Percentiles rank a stretch among this genome's conserved stretches.
Conservation (phyloP, 2,329 filamentous ascomycete genomes). For the Sporothrix brasiliensis region DNA sequence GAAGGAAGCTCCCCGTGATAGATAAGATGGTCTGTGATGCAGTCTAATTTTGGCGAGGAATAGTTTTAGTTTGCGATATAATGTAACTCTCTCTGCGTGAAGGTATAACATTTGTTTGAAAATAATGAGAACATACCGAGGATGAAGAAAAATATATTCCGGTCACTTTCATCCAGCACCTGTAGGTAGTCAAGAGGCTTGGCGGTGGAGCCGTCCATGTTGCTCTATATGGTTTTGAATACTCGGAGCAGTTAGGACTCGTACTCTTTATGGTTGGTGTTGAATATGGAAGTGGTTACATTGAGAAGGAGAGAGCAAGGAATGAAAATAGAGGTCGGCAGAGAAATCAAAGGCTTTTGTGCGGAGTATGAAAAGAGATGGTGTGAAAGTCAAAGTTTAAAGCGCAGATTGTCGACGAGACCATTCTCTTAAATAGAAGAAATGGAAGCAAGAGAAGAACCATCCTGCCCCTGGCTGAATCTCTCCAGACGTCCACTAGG, state of each 20-base stretch:
- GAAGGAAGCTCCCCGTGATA: not conserved
- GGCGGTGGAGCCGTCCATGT: not conserved
- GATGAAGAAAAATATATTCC: not conserved
- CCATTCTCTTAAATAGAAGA: constrained; percentile 13
- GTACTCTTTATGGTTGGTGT: not conserved
- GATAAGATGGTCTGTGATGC: not conserved
- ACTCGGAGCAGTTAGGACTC: not conserved
- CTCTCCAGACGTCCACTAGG: not conserved
- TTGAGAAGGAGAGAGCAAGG: not conserved
- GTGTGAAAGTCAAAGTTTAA: not conserved
- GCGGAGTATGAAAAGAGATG: not conserved
- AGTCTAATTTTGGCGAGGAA: not conserved
- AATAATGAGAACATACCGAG: not conserved
- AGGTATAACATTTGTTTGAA: too few relatives aligned
- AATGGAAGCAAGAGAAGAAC: not conserved
- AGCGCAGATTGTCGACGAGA: not conserved
- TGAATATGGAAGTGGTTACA: not conserved
- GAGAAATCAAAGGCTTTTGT: too few relatives aligned
- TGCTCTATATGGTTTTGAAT: constrained; percentile 4
- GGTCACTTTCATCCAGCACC: constrained; percentile 2
- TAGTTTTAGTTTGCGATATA: not conserved
- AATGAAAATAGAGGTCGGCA: not conserved
- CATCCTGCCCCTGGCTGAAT: not conserved
- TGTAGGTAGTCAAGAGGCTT: constrained; percentile 24
- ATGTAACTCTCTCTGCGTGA: not conserved